phyloP scores from a whole-genome alignment of 225 moss, liverwort and hornwort genomes.

The Antitrichia curtipendula region DNA sequence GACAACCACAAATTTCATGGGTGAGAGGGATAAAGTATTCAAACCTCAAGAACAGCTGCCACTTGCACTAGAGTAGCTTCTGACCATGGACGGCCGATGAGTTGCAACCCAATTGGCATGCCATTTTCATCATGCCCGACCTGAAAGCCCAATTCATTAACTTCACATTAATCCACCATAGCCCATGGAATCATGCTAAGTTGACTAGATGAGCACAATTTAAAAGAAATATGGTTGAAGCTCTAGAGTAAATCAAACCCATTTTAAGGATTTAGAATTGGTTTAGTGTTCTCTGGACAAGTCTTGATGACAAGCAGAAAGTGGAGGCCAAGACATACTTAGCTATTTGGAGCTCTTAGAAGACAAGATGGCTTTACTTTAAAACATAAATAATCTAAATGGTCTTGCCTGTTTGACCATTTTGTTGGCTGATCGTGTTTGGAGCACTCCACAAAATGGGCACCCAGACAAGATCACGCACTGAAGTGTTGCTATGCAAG shows the following conservation, averaged over 20 bases:
- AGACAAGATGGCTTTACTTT: neutral
- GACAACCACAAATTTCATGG: neutral
- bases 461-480: neutral
- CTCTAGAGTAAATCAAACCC: neutral
- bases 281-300: neutral
- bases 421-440: neutral
- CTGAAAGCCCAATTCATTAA: slow-evolving; percentile 12
- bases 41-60: slow-evolving; percentile 70
- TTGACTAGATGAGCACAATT: neutral
- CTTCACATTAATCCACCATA: neutral
- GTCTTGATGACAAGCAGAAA: neutral
- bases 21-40: neutral
- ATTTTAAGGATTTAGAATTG: neutral
- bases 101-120: slow-evolving; percentile 78
- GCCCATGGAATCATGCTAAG: neutral
- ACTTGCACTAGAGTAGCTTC: slow-evolving; percentile 83
- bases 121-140: slow-evolving; percentile 73
- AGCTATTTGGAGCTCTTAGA: neutral
- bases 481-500: neutral
- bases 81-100: slow-evolving; percentile 91
- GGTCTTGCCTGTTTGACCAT: neutral
- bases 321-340: neutral
- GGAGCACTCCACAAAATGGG: neutral
- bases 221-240: neutral
- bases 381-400: neutral